A percentile compares a stretch with the other conserved stretches of the same genome.
Evolutionary conservation across 148 eudicot species (phyloP).

Genomic region (Cornus florida): DNA sequence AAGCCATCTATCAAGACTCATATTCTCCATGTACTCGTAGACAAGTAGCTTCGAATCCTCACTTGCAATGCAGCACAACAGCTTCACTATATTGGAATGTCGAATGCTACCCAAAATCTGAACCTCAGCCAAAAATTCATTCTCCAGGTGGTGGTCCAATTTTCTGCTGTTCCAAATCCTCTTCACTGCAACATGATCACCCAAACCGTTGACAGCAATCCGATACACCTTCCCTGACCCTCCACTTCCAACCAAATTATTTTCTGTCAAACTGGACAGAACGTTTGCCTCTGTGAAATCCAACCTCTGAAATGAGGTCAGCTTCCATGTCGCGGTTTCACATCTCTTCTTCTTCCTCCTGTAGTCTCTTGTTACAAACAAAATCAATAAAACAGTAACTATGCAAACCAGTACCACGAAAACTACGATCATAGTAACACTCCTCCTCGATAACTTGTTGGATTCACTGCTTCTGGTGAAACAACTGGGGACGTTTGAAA

Average conservation of each 20-base stretch:
- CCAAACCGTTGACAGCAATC: conserved; percentile 33
- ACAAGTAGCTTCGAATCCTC: conserved; percentile 60
- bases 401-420: conserved; percentile 30
- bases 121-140: conserved; percentile 68
- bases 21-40: conserved; percentile 74
- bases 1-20: conserved; percentile 69
- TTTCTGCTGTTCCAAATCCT: conserved; percentile 49
- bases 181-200: conserved; percentile 52
- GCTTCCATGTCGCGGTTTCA: conserved; percentile 43
- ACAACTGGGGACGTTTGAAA: conserved; percentile 45
- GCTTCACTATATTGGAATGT: conserved; percentile 72
- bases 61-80: conserved; percentile 68
- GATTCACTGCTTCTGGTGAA: conserved; percentile 12
- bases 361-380: conserved; percentile 25
- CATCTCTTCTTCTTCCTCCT: conserved; percentile 28
- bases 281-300: conserved; percentile 52
- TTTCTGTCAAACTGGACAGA: conserved; percentile 44
- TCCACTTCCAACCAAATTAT: conserved; percentile 64
- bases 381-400: conserved; percentile 27
- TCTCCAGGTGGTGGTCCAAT: conserved; percentile 38
- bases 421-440: conserved; percentile 40
- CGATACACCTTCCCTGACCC: conserved; percentile 65
- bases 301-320: conserved; percentile 56
- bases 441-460: conserved; percentile 22
- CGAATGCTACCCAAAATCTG: conserved; percentile 56